phyloP scores from a whole-genome alignment of 2,329 filamentous ascomycete genomes.

The Venturia pyrina region DNA sequence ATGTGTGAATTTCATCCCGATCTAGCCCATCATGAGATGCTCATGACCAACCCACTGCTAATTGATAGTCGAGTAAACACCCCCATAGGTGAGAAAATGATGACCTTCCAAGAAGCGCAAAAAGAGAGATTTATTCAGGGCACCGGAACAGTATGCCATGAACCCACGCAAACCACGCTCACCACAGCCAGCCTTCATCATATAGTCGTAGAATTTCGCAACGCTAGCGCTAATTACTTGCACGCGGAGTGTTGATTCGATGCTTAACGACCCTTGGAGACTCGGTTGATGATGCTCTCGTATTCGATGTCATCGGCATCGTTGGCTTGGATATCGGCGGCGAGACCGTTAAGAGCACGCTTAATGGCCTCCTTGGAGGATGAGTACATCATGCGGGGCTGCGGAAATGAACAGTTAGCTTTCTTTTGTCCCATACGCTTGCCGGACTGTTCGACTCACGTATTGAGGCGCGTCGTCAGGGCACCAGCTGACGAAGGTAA shows the following conservation, averaged over 20 bases:
- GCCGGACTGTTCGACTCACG: conserved; percentile 40
- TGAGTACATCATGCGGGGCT: conserved; percentile 87
- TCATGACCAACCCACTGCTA: conserved; percentile 1
- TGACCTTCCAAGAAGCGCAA: not conserved
- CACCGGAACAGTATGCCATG: not conserved
- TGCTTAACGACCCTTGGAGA: conserved; percentile 41
- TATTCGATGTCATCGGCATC: conserved; percentile 74
- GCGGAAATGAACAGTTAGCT: conserved; percentile 14
- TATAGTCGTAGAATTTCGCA: not conserved
- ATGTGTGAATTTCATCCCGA: conserved; percentile 2
- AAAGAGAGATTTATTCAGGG: not conserved
- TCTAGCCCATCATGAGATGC: not conserved
- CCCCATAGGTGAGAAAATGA: not conserved
- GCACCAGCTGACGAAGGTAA: conserved; percentile 64
- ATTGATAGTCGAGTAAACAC: conserved; percentile 6
- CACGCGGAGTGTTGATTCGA: not conserved
- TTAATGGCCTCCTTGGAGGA: conserved; percentile 82
- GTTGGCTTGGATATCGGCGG: conserved; percentile 73
- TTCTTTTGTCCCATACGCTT: not conserved
- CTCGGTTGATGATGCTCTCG: conserved; percentile 51
- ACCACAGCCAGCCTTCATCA: not conserved
- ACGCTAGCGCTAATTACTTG: not conserved
- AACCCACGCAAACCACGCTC: not conserved
- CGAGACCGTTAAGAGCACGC: conserved; percentile 65
- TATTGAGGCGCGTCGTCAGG: conserved; percentile 71